Base-by-base conservation (phyloP, 192 early-diverging fungal genomes). In the Phycomyces blakesleeanus region DNA sequence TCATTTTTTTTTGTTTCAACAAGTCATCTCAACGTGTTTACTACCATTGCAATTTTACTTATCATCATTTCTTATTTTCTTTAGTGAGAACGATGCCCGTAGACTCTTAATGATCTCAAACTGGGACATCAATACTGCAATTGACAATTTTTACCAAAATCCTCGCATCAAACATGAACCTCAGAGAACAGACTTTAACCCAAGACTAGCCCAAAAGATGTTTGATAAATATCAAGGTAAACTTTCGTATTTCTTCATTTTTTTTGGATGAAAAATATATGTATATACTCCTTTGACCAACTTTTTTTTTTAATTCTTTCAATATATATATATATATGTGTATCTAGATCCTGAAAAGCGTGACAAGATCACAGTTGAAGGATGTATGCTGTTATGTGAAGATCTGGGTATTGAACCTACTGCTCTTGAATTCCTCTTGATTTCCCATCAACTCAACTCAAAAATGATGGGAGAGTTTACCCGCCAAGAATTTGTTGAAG, bases 211-310 rank as follows among this genome's bases (percentile, higher is more conserved):
- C 25, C 62, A 73, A 40, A 73, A 73, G 29, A 77, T 91, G 18
- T 93, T 91, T 75, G 81, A 89, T 27, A 77, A 78, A 41, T 93
- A 88, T 74, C 85, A 90, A 79, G 89, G 91, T 91, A 68, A 22
- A 65, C 6, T 24, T 1, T 2, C 6, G 21, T 16, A 5, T 3
- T 16, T 2, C 9, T 22, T 22, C n/a, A n/a, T 34, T 20, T 42
- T 16, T 24, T 41, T 54, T 12, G 6, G 21, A 3, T 49, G 7
- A 34, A 34, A 34, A 34, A 34, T n/a, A n/a, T n/a, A n/a, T n/a
- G n/a, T n/a, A n/a, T n/a, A n/a, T n/a, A n/a, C n/a, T n/a, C n/a
- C n/a, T n/a, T n/a, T n/a, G n/a, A n/a, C n/a, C n/a, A n/a, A n/a
- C n/a, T n/a, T n/a, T n/a, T n/a, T n/a, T n/a, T n/a, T n/a, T n/a